Percentiles rank a stretch among this genome's conserved stretches.
Evolutionary conservation across 208 protist species (phyloP).

Genomic region (Acanthamoeba sp.): DNA sequence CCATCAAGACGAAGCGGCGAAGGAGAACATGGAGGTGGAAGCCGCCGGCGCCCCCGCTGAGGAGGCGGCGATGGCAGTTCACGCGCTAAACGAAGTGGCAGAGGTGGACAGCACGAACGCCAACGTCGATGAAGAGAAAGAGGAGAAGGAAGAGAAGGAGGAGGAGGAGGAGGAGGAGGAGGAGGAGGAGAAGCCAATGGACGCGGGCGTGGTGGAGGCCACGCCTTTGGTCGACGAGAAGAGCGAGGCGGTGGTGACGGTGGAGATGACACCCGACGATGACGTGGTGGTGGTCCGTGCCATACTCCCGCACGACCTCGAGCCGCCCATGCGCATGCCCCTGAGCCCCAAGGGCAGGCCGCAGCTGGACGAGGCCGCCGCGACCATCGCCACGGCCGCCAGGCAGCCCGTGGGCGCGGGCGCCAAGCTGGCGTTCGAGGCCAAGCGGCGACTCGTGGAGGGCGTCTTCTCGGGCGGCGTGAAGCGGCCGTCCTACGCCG

Average conservation of each 20-base stretch:
- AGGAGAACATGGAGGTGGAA: no score
- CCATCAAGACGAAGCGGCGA: background rate
- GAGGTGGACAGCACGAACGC: background rate
- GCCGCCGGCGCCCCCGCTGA: no score
- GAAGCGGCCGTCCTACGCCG: background rate
- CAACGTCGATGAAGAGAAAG: no score
- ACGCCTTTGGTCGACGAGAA: no score
- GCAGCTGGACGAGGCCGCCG: background rate
- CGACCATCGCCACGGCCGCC: background rate
- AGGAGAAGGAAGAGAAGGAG: no score
- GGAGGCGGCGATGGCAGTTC: no score
- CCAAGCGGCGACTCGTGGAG: slow-evolving; percentile 4
- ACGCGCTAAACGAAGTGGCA: no score
- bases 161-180: no score
- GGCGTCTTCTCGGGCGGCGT: background rate
- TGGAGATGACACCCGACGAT: background rate
- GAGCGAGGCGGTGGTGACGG: background rate
- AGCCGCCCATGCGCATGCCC: background rate
- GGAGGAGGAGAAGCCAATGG: no score
- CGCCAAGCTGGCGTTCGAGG: background rate
- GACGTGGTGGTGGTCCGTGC: slow-evolving; percentile 34
- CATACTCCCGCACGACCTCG: background rate
- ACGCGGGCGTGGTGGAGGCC: no score
- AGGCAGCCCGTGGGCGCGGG: background rate
- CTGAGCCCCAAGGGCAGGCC: background rate